Evolutionary conservation across 2,329 filamentous ascomycete species (phyloP), one percentile per base, ranked within the genome.

Genomic region (Ophidiomyces ophidiicola): DNA sequence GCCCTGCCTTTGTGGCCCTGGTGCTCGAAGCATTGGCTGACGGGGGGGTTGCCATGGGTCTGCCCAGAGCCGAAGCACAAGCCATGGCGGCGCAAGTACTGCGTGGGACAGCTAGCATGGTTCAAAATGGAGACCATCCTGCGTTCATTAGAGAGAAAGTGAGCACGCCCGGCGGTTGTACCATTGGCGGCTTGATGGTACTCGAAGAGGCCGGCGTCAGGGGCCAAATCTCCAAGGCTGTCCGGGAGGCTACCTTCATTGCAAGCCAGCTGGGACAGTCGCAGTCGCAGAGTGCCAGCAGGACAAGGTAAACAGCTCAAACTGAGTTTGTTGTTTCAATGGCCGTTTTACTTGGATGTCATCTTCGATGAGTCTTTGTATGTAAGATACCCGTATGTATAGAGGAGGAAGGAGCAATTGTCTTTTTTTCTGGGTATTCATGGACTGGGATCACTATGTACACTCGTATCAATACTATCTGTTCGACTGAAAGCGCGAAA

Each of bases 71-170:
- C 2, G 67, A 77, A 50, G 73, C 74, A 1, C 70, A 76, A 48
- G 50, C 68, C 5, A 77, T 78, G 72, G 71, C 74, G 38, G 70
- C 73, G 5, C 75, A 79, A 60, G 71, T 70, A 0, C 72, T 78
- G 67, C 62, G 67, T 43, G 75, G 75, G 2, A 73, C 73, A 0
- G 69, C 72, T 5, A 70, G 64, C 0, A 56, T 80, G 56, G 64
- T 80, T 18, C 60, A 74, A 38, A 63, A 61, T 38, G 72, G 72
- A 10, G 70, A 76, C 53, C 73, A 77, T 55, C 74, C 74, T 1
- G 72, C 72, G 6, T 53, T 75, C 25, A 53, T 78, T 29, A 63
- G 68, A 46, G 75, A 78, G 44, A 75, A 76, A 56, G 72, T 76
- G 0, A 68, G 66, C 7, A 76, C 73, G 4, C 74, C 75, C 0